Evolutionary conservation across 2,329 filamentous ascomycete genomes (phyloP), one percentile per base, ranked within the genome.

Genomic region (Emmonsia crescens): DNA sequence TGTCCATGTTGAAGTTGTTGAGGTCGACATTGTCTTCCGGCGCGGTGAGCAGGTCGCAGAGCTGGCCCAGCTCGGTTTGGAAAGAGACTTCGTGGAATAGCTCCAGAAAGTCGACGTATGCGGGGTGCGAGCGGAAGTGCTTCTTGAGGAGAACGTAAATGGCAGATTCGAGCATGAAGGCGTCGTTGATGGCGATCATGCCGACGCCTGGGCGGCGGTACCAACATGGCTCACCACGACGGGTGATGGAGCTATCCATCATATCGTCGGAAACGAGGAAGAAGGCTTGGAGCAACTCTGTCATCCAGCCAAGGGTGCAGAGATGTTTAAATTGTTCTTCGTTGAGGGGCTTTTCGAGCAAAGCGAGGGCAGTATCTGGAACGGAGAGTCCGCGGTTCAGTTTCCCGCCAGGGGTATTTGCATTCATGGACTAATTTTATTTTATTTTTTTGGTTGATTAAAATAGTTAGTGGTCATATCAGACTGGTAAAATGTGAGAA

Each of bases 221-320:
- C 94, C 94, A 99, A 82, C 94, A 99, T 49, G 94, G 92, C 78
- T 88, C 85, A 65, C 93, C 92, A 68, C 94, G 91, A 64, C 94
- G 91, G 61, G 94, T 99, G 77, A 96, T 94, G 76, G 89, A 95
- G 70, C 83, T 79, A 79, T 99, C 94, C 94, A 99, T 99, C 72
- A 99, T 96, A 77, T 99, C 94, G 79, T 99, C 94, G 52, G 90
- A 91, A 67, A 99, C 94, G 63, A 99, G 86, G 85, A 99, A 97
- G 83, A 96, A 97, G 67, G 94, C 93, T 80, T 99, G 94, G 40
- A 99, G 88, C 57, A 99, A 85, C 83, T 99, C 94, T 66, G 95
- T 96, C 83, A 96, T 86, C 94, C 94, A 99, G 72, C 94, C 94
- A 21, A 99, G 84, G 21, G 90, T 88, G 52, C 91, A 89, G 56